Base-by-base conservation (phyloP, 306 rosid species). In the Argentina anserina region DNA sequence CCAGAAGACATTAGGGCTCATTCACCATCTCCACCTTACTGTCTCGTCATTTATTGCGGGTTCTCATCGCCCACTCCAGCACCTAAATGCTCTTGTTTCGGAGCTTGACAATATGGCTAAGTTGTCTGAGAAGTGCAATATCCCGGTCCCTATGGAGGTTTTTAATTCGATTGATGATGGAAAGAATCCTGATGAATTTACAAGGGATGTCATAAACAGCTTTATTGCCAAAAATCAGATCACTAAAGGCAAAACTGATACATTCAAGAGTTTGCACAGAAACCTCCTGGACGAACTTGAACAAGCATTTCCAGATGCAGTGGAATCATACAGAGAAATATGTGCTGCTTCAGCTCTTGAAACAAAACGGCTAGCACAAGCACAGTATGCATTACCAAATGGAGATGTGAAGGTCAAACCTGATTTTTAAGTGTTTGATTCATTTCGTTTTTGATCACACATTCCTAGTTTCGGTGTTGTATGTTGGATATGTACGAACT, bases 131-230 rank as follows among this genome's bases (percentile, higher is more conserved):
- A 94, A 91, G 76, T 94, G 99, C 80, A 84, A 85, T 88, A 86
- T 94, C 75, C 96, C 88, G 80, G 90, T 94, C 70, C 99, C 97
- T 50, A 88, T 86, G 97, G 95, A 91, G 80, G 96, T 91, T 82
- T 83, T 91, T 65, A 87, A 88, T 85, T 86, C 89, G 84, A 91
- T 93, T 55, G 98, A 93, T 46, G 96, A 89, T 47, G 98, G 97
- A 71, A 93, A 94, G 84, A 94, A 94, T 83, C 99, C 97, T 21
- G 99, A 94, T 80, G 96, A 94, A 69, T 91, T 91, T 71, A 92
- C 96, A 17, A 86, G 65, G 86, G 99, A 94, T 84, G 95, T 94
- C 64, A 58, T 94, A 70, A 94, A 87, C 80, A 88, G 88, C 77
- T 90, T 96, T 72, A 88, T 94, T 72, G 89, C 87, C 14, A 94